Evolutionary conservation across 768 basidiomycete species (phyloP).

Genomic region (Hortiboletus campestris): DNA sequence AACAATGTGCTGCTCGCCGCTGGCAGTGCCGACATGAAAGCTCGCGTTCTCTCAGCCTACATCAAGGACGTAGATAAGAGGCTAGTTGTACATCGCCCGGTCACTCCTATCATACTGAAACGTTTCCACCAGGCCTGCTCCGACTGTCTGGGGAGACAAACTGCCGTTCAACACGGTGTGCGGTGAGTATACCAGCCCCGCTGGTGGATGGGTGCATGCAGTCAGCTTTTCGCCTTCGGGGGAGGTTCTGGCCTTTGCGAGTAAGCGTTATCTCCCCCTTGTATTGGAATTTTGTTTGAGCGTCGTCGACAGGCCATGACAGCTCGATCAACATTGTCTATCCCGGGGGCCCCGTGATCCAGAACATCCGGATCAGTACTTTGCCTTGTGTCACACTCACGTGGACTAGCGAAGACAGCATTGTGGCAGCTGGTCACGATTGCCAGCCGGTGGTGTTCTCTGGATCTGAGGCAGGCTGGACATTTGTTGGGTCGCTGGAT

Average conservation of each 20-base stretch:
- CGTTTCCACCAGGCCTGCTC: slow-evolving; percentile 59
- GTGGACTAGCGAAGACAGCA: slow-evolving; percentile 78
- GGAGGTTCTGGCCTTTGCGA: slow-evolving; percentile 89
- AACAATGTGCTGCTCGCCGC: slow-evolving; percentile 97
- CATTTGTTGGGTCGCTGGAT: slow-evolving; percentile 77
- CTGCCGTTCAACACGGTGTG: slow-evolving; percentile 97
- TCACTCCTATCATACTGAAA: slow-evolving; percentile 6
- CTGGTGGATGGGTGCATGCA: slow-evolving; percentile 96
- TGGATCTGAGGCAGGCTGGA: slow-evolving; percentile 78
- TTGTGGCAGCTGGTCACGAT: slow-evolving; percentile 95
- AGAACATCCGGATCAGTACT: slow-evolving; percentile 71
- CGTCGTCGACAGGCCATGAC: slow-evolving; percentile 74
- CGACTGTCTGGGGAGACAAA: slow-evolving; percentile 96
- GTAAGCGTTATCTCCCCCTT: slow-evolving; percentile 48
- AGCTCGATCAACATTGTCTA: slow-evolving; percentile 92
- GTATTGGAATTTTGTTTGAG: not conserved
- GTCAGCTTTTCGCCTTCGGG: slow-evolving; percentile 97
- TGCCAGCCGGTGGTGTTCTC: slow-evolving; percentile 91
- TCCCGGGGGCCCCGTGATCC: slow-evolving; percentile 70
- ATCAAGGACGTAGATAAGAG: slow-evolving; percentile 97
- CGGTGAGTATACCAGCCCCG: slow-evolving; percentile 85
- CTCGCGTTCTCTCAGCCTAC: slow-evolving; percentile 95
- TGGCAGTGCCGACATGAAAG: slow-evolving; percentile 97
- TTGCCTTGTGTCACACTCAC: slow-evolving; percentile 83
- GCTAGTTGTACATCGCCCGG: slow-evolving; percentile 39